Conservation (phyloP, 192 early-diverging fungal genomes). For the Coemansia sp. region DNA sequence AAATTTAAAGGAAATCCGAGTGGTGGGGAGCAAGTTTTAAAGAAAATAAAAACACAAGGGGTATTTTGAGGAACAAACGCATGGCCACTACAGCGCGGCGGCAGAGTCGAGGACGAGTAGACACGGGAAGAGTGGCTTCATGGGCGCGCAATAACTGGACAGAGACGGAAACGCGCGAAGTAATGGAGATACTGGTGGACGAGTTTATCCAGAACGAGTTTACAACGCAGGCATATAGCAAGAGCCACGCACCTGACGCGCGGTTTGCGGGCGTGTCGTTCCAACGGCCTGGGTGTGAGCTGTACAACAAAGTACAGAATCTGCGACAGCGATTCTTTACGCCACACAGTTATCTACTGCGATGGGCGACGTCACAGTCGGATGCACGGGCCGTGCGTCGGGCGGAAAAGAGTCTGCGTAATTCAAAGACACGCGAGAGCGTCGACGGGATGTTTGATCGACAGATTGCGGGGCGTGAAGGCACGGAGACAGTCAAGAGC, state of each 20-base stretch:
- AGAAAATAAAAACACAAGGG: background rate
- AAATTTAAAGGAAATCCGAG: background rate
- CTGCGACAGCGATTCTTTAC: slow-evolving; percentile 51
- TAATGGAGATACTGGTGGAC: slow-evolving; percentile 46
- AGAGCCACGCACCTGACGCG: slow-evolving; percentile 34
- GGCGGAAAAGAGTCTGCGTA: slow-evolving; percentile 38
- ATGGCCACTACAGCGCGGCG: background rate
- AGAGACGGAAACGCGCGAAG: slow-evolving; percentile 48
- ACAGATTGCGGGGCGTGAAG: slow-evolving; percentile 11
- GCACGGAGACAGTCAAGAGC: slow-evolving; percentile 34
- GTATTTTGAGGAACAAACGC: background rate
- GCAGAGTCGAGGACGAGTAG: background rate
- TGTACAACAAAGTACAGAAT: slow-evolving; percentile 55
- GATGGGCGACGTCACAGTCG: slow-evolving; percentile 33
- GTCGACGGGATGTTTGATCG: slow-evolving; percentile 40
- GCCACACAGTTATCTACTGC: slow-evolving; percentile 46
- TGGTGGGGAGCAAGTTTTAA: background rate
- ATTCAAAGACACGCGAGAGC: slow-evolving; percentile 47
- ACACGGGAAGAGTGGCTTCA: slow-evolving; percentile 23
- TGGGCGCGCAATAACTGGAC: slow-evolving; percentile 55
- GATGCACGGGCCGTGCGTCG: slow-evolving; percentile 28
- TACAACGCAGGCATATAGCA: slow-evolving; percentile 39
- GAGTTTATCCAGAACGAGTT: slow-evolving; percentile 36
- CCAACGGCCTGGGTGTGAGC: slow-evolving; percentile 31
- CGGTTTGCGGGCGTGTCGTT: slow-evolving; percentile 32